A percentile compares a stretch with the other conserved stretches of the same genome.
phyloP scores from a whole-genome alignment of 2,329 filamentous ascomycete species.

The Colletotrichum tamarilloi region DNA sequence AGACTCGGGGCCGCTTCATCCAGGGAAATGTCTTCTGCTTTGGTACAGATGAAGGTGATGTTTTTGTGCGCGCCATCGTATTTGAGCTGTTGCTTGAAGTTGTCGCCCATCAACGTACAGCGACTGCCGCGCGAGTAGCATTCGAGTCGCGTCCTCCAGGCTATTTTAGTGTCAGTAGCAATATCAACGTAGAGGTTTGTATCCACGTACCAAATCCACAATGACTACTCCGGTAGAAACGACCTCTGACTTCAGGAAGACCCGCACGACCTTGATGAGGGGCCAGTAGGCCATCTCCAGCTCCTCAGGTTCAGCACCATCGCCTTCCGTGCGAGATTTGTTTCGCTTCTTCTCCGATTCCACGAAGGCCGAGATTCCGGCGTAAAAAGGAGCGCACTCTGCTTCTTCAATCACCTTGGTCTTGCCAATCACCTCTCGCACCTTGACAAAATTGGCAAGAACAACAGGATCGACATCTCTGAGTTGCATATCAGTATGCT shows the following conservation, averaged over 20 bases:
- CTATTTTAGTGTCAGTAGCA: constrained; percentile 37
- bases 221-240: constrained; percentile 49
- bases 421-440: not conserved
- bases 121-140: constrained; percentile 67
- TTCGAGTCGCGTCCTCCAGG: constrained; percentile 71
- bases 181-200: not conserved
- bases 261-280: constrained; percentile 61
- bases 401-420: not conserved
- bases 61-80: constrained; percentile 65
- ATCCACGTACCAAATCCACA: constrained; percentile 58
- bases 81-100: constrained; percentile 69
- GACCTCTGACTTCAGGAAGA: constrained; percentile 47
- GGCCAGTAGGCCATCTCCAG: constrained; percentile 54
- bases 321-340: not conserved
- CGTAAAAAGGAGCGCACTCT: not conserved
- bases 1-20: constrained; percentile 50
- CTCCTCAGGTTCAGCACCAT: not conserved
- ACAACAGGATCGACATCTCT: not conserved
- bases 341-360: constrained; percentile 10
- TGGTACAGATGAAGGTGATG: constrained; percentile 71
- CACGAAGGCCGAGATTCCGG: constrained; percentile 11
- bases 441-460: not conserved
- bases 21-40: constrained; percentile 67
- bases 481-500: constrained; percentile 23
- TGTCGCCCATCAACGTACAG: constrained; percentile 65